phyloP scores from a whole-genome alignment of 352 stramenopile genomes.

The Globisporangium ultimum region DNA sequence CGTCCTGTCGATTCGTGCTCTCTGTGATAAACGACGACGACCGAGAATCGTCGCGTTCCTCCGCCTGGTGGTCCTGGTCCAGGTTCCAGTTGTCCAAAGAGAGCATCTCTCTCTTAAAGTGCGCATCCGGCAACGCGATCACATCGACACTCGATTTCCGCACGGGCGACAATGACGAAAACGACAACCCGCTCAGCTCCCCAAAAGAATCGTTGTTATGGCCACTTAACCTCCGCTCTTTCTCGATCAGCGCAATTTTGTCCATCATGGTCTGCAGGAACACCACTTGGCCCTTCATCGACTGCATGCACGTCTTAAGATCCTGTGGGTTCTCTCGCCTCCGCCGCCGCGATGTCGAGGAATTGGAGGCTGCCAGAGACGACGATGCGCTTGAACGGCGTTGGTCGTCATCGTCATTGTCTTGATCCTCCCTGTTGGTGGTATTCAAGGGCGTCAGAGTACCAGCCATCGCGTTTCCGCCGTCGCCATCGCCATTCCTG shows the following conservation, averaged over 20 bases:
- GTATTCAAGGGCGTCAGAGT: too few species aligned
- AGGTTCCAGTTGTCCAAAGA: constrained; percentile 9
- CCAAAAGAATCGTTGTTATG: not conserved
- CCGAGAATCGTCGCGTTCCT: not conserved
- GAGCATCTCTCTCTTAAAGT: constrained; percentile 6
- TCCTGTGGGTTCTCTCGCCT: constrained; percentile 9
- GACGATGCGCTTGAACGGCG: too few species aligned
- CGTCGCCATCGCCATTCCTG: too few species aligned
- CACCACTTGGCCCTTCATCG: constrained; percentile 17
- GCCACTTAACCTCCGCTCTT: not conserved
- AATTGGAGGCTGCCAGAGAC: too few species aligned
- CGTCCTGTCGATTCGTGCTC: not conserved
- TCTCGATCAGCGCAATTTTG: constrained; percentile 1
- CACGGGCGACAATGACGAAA: constrained; percentile 16
- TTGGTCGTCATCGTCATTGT: too few species aligned
- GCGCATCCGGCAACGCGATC: constrained; percentile 1
- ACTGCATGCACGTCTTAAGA: constrained; percentile 13
- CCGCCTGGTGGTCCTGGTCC: not conserved
- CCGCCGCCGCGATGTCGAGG: not conserved
- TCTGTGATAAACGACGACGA: not conserved
- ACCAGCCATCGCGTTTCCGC: too few species aligned
- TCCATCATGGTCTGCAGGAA: constrained; percentile 16
- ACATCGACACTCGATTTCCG: constrained; percentile 7
- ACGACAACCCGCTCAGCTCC: constrained; percentile 10
- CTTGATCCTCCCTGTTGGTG: too few species aligned